A percentile compares a stretch with the other conserved stretches of the same genome.
These are phyloP conservation scores for Umbelopsis ramanniana DNA, from an alignment of 192 early-diverging fungal genomes.

Conservation along the genomic window DNA sequence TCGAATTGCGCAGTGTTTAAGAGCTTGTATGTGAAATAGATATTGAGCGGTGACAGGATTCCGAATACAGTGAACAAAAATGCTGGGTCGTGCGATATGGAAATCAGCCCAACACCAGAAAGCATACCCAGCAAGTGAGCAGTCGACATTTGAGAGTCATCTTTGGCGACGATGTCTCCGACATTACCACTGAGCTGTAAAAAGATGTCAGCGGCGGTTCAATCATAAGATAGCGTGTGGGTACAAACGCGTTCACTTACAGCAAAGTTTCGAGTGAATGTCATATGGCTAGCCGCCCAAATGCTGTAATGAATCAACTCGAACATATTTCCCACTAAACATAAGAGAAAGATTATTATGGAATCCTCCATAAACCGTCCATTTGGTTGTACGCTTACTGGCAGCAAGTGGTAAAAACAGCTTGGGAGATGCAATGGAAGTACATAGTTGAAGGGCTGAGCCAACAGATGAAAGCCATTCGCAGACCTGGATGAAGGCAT, in stretches of 20 bases:
- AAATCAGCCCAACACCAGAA: constrained; percentile 58
- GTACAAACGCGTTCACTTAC: constrained; percentile 27
- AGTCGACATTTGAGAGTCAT: constrained; percentile 72
- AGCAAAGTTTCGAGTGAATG: constrained; percentile 71
- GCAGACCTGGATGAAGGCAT: constrained; percentile 42
- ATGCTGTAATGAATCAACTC: constrained; percentile 68
- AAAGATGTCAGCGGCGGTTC: neutral
- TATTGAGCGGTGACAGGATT: constrained; percentile 60
- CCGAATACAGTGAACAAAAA: constrained; percentile 62
- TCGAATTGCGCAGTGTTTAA: constrained; percentile 67
- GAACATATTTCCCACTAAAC: constrained; percentile 57
- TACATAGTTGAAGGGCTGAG: constrained; percentile 61
- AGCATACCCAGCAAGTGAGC: constrained; percentile 68
- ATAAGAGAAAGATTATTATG: neutral
- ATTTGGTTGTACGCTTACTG: constrained; percentile 8
- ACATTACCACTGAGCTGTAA: constrained; percentile 65
- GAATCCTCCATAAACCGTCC: neutral
- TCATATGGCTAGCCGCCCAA: constrained; percentile 72
- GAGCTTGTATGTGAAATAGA: constrained; percentile 53
- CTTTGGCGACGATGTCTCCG: constrained; percentile 74
- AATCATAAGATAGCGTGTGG: neutral
- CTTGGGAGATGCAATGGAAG: constrained; percentile 48
- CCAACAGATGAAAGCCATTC: constrained; percentile 62
- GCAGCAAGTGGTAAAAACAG: constrained; percentile 64
- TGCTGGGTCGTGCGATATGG: constrained; percentile 54